Percentiles rank a stretch among this genome's conserved stretches.
These are phyloP conservation scores for Baudoinia panamericana DNA, from an alignment of 495 filamentous ascomycete species.

Conservation along the genomic window DNA sequence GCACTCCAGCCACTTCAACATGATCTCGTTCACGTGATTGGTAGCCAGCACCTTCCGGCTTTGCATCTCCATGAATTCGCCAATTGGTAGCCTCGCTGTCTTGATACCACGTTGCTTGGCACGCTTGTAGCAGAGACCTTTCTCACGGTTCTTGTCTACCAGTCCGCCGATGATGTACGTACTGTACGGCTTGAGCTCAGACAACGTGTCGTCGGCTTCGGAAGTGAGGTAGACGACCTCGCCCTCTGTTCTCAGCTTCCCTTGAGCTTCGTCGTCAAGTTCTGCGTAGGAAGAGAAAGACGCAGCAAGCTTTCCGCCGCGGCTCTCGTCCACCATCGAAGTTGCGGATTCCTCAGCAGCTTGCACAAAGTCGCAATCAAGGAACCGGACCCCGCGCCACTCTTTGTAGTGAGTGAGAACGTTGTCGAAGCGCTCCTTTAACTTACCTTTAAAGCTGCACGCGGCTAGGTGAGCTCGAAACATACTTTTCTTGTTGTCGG, in stretches of 20 bases:
- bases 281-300: conserved; percentile 20
- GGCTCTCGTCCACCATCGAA: conserved; percentile 39
- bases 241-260: conserved; percentile 26
- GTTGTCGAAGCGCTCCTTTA: conserved; percentile 69
- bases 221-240: conserved; percentile 76
- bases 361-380: conserved; percentile 54
- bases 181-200: conserved; percentile 64
- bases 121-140: conserved; percentile 78
- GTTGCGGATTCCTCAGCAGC: conserved; percentile 46
- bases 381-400: conserved; percentile 67
- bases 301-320: conserved; percentile 43
- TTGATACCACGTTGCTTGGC: conserved; percentile 61
- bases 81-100: conserved; percentile 84
- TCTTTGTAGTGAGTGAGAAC: conserved; percentile 52
- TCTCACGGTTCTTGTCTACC: conserved; percentile 90
- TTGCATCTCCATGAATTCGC: conserved; percentile 79
- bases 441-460: conserved; percentile 58
- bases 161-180: conserved; percentile 90
- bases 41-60: conserved; percentile 73
- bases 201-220: conserved; percentile 70
- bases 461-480: conserved; percentile 58
- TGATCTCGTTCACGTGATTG: conserved; percentile 94
- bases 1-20: conserved; percentile 77
- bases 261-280: conserved; percentile 26
- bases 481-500: conserved; percentile 57